phyloP scores from a whole-genome alignment of 2,329 filamentous ascomycete genomes.

The Dothideomycetes sp. region DNA sequence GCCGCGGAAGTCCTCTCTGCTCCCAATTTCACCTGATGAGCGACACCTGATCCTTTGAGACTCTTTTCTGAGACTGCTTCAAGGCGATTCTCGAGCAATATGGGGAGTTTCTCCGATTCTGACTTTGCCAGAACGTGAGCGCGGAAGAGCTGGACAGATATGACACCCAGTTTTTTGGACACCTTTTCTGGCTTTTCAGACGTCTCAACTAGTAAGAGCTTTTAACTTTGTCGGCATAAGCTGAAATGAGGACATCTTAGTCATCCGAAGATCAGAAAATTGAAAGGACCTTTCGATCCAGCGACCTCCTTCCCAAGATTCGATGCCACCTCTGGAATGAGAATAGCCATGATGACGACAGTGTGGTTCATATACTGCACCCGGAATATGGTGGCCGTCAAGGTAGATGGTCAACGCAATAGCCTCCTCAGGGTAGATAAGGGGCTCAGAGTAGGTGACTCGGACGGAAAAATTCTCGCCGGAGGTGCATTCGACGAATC shows the following conservation, averaged over 20 bases:
- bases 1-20: neutral
- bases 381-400: neutral
- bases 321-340: too few relatives aligned
- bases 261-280: neutral
- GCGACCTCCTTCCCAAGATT: too few relatives aligned
- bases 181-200: neutral
- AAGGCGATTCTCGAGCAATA: neutral
- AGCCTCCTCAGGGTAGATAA: neutral
- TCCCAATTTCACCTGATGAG: constrained; percentile 12
- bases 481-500: constrained; percentile 19
- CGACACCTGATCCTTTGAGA: constrained; percentile 18
- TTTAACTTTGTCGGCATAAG: too few relatives aligned
- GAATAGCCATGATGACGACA: too few relatives aligned
- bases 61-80: constrained; percentile 17
- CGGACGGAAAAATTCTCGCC: constrained; percentile 18
- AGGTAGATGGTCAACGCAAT: neutral
- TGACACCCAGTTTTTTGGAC: neutral
- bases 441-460: neutral
- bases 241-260: neutral
- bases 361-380: too few relatives aligned
- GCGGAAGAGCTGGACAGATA: neutral
- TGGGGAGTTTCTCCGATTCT: neutral
- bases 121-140: neutral
- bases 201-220: too few relatives aligned
- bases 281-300: neutral